Conservation (phyloP, 192 early-diverging fungal genomes). For the Coemansia sp. region DNA sequence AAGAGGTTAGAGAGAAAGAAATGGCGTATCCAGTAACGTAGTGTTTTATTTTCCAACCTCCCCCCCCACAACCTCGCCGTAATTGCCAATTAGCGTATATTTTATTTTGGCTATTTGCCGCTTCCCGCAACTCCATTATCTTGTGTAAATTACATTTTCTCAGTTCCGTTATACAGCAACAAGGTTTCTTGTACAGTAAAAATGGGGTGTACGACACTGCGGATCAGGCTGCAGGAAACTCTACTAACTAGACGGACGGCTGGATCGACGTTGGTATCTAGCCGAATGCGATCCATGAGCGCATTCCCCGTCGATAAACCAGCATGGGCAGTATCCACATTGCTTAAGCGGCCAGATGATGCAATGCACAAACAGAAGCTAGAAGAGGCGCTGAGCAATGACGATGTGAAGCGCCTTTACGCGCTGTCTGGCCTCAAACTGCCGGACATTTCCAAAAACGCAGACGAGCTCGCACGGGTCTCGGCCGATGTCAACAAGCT, state of each 20-base stretch:
- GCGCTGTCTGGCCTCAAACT: conserved; percentile 31
- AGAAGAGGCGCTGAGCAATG: conserved; percentile 4
- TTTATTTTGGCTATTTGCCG: too few species aligned
- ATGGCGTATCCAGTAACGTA: too few species aligned
- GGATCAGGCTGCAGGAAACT: not conserved
- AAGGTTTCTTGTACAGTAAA: not conserved
- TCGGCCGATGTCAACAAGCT: conserved; percentile 37
- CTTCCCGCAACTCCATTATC: too few species aligned
- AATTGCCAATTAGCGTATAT: too few species aligned
- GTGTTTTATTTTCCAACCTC: too few species aligned
- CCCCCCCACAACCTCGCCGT: too few species aligned
- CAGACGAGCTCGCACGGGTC: conserved; percentile 9
- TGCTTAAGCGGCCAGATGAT: conserved; percentile 17
- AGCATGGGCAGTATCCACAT: conserved; percentile 22
- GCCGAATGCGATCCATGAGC: not conserved
- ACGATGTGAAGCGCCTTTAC: conserved; percentile 26
- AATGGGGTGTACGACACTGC: not conserved
- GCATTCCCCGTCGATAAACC: conserved; percentile 27
- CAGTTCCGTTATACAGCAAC: not conserved
- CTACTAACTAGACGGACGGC: not conserved
- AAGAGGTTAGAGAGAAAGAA: too few species aligned
- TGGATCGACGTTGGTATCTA: not conserved
- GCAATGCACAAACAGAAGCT: conserved; percentile 8
- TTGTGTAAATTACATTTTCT: not conserved
- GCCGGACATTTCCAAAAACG: conserved; percentile 11